These are phyloP conservation scores for Alternaria conjuncta DNA, from an alignment of 2,329 filamentous ascomycete species.

Conservation along the genomic window DNA sequence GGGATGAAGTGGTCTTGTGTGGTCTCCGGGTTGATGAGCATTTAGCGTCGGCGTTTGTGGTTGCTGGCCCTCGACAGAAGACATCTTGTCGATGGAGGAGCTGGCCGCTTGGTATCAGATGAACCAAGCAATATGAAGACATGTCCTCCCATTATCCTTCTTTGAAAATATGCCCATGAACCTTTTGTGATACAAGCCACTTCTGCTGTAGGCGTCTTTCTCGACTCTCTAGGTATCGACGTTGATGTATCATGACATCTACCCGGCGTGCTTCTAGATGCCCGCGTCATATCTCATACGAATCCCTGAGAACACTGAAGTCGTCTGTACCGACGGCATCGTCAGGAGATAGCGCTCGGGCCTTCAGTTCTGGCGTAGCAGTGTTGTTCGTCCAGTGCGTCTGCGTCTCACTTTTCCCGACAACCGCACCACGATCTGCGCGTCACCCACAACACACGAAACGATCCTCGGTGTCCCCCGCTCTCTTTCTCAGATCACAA, in stretches of 20 bases:
- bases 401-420: background rate
- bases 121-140: background rate
- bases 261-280: too few relatives aligned
- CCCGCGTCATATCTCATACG: background rate
- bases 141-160: background rate
- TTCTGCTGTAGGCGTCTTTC: background rate
- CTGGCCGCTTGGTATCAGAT: background rate
- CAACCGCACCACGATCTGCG: background rate
- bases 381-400: background rate
- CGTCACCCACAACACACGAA: background rate
- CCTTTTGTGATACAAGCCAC: background rate
- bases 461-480: background rate
- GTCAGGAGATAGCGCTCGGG: background rate
- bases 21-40: background rate
- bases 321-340: background rate
- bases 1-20: too few relatives aligned
- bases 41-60: background rate
- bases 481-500: background rate
- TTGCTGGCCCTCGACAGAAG: background rate
- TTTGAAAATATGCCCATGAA: background rate
- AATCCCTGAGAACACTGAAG: background rate
- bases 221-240: background rate
- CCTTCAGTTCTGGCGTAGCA: background rate
- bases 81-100: background rate
- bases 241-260: too few relatives aligned